These are phyloP conservation scores for Bolboschoenoplectus hybrid DNA, from an alignment of 202 grass and related monocot species.

Conservation along the genomic window DNA sequence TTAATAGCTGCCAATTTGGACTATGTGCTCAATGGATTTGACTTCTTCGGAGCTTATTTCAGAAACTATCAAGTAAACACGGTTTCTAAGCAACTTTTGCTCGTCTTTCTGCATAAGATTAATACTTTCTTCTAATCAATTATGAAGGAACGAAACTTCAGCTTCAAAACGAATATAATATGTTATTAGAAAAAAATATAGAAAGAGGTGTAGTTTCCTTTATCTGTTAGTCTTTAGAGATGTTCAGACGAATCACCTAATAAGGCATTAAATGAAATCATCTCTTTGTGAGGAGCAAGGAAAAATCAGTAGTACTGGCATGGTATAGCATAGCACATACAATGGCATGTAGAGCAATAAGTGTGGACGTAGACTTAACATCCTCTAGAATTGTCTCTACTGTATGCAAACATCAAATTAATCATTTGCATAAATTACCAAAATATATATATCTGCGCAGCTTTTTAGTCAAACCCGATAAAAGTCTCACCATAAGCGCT, in stretches of 20 bases:
- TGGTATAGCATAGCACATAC: slow-evolving; percentile 43
- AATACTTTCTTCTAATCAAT: background rate
- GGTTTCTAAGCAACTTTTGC: background rate
- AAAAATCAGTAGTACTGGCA: background rate
- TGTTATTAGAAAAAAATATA: no score
- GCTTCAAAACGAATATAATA: background rate
- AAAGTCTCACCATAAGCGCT: slow-evolving; percentile 8
- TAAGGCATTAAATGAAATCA: slow-evolving; percentile 54
- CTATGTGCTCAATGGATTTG: background rate
- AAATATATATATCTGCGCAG: background rate
- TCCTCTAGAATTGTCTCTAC: slow-evolving; percentile 78
- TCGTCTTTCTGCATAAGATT: background rate
- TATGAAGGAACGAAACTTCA: background rate
- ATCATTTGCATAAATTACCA: slow-evolving; percentile 20
- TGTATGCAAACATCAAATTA: slow-evolving; percentile 59
- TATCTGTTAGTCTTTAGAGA: background rate
- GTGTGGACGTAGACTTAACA: slow-evolving; percentile 79
- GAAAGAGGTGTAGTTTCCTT: slow-evolving; percentile 8
- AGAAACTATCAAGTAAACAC: background rate
- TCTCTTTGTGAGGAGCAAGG: slow-evolving; percentile 2
- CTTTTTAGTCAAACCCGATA: slow-evolving; percentile 7
- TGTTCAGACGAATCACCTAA: slow-evolving; percentile 56
- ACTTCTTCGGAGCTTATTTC: slow-evolving; percentile 18
- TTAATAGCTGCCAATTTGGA: background rate
- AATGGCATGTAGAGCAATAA: slow-evolving; percentile 66